Evolutionary conservation across 2,329 filamentous ascomycete genomes (phyloP), one percentile per base, ranked within the genome.

Genomic region (Colletotrichum sp.): DNA sequence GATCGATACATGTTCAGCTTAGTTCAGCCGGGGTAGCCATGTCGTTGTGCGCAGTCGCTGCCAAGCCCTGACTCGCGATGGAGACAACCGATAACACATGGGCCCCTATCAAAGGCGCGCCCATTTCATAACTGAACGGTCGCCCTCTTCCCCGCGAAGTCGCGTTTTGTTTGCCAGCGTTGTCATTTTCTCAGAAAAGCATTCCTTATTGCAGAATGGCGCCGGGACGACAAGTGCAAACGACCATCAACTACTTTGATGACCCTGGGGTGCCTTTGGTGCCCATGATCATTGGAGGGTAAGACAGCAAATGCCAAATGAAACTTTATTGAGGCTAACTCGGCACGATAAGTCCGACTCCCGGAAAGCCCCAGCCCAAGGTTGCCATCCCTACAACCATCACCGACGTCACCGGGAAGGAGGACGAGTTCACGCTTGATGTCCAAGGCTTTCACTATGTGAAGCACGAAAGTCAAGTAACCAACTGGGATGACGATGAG

Each of bases 361-460:
- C 73, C 3, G 73, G 70, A 61, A 75, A 75, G 43, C 73, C 73
- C 28, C 73, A 75, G 71, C 94, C 92, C 0, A 90, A 94, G 79
- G 89, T 93, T 13, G 87, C 90, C 28, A 85, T 26, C 86, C 88
- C 1, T 83, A 86, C 72, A 88, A 92, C 2, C 82, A 84, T 34
- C 86, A 92, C 43, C 86, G 92, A 94, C 0, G 89, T 85, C 9
- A 83, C 89, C 39, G 92, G 92, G 0, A 92, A 94, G 80, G 91
- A 94, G 69, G 92, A 94, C 77, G 92, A 94, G 79, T 94, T 92
- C 0, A 83, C 86, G 7, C 85, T 86, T 26, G 90, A 91, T 0
- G 90, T 92, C 0, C 86, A 84, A 8, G 85, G 86, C 72, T 90
- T 92, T 24, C 92, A 94, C 1, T 83, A 84, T 21, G 82, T 88